Percentiles rank a stretch among this genome's conserved stretches.
Evolutionary conservation across 2,329 filamentous ascomycete species (phyloP).

Genomic region (Ustulina deusta): DNA sequence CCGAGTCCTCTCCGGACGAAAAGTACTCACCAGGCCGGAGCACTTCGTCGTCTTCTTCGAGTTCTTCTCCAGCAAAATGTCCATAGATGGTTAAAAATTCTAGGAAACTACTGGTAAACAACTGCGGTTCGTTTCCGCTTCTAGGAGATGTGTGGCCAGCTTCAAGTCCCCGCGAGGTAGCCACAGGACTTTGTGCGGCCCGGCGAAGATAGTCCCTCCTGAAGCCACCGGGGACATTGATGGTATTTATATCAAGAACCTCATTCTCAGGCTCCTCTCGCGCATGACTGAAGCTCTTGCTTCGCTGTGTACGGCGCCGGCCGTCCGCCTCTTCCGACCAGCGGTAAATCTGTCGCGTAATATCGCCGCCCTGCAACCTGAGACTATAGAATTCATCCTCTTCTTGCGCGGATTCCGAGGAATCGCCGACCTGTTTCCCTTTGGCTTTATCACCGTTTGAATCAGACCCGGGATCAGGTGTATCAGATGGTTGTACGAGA

Average conservation of each 20-base stretch:
- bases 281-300: slow-evolving; percentile 86
- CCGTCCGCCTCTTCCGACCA: slow-evolving; percentile 92
- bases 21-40: slow-evolving; percentile 92
- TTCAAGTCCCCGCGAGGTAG: slow-evolving; percentile 56
- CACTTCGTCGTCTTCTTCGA: slow-evolving; percentile 96
- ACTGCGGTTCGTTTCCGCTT: slow-evolving; percentile 62
- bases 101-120: slow-evolving; percentile 92
- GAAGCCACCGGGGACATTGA: slow-evolving; percentile 94
- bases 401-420: slow-evolving; percentile 57
- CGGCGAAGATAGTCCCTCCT: slow-evolving; percentile 88
- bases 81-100: slow-evolving; percentile 96
- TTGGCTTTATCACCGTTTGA: slow-evolving; percentile 59
- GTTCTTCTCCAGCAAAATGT: slow-evolving; percentile 95
- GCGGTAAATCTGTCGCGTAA: slow-evolving; percentile 93
- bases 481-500: slow-evolving; percentile 76
- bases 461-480: slow-evolving; percentile 55
- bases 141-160: slow-evolving; percentile 53
- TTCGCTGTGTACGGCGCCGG: slow-evolving; percentile 76
- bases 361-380: slow-evolving; percentile 91
- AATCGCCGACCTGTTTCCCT: slow-evolving; percentile 63
- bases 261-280: slow-evolving; percentile 84
- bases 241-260: slow-evolving; percentile 85
- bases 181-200: slow-evolving; percentile 72
- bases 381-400: slow-evolving; percentile 94
- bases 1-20: slow-evolving; percentile 77